A percentile compares a stretch with the other conserved stretches of the same genome.
These are phyloP conservation scores for Kwoniella sp. DNA, from an alignment of 768 basidiomycete genomes.

Conservation along the genomic window DNA sequence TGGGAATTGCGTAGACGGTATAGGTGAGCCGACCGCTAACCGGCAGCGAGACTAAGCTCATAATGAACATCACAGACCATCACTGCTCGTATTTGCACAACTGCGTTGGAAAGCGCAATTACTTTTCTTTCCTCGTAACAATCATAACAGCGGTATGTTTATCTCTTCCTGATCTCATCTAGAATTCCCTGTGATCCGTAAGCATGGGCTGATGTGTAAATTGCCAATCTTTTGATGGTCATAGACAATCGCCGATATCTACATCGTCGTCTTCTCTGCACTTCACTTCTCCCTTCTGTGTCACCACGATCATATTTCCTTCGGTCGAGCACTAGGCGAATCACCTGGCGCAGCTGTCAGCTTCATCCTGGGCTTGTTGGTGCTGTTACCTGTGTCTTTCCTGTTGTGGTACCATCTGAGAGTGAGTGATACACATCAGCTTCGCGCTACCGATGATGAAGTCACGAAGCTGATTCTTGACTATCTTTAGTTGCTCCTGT, in stretches of 20 bases:
- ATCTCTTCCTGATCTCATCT: neutral
- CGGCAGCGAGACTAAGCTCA: slow-evolving; percentile 56
- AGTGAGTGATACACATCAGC: slow-evolving; percentile 60
- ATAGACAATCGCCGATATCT: slow-evolving; percentile 71
- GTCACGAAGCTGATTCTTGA: no score
- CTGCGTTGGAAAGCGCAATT: slow-evolving; percentile 92
- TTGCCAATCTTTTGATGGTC: neutral
- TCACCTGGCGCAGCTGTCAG: slow-evolving; percentile 79
- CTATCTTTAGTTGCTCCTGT: slow-evolving; percentile 63
- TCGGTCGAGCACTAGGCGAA: slow-evolving; percentile 59
- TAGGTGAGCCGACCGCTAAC: slow-evolving; percentile 83
- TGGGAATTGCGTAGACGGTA: slow-evolving; percentile 95
- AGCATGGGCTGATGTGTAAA: neutral
- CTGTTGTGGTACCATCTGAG: slow-evolving; percentile 81
- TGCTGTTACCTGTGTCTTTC: slow-evolving; percentile 81
- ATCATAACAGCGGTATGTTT: slow-evolving; percentile 72
- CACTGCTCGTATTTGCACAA: slow-evolving; percentile 71
- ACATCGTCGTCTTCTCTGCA: slow-evolving; percentile 80
- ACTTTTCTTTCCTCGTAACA: slow-evolving; percentile 86
- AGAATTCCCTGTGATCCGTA: no score
- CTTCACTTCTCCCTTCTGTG: slow-evolving; percentile 75
- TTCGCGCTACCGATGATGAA: neutral
- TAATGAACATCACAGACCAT: slow-evolving; percentile 39
- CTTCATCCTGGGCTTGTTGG: slow-evolving; percentile 69
- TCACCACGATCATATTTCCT: slow-evolving; percentile 60